A percentile compares a stretch with the other conserved stretches of the same genome.
phyloP scores from a whole-genome alignment of 306 rosid species.

The Betula pendula region DNA sequence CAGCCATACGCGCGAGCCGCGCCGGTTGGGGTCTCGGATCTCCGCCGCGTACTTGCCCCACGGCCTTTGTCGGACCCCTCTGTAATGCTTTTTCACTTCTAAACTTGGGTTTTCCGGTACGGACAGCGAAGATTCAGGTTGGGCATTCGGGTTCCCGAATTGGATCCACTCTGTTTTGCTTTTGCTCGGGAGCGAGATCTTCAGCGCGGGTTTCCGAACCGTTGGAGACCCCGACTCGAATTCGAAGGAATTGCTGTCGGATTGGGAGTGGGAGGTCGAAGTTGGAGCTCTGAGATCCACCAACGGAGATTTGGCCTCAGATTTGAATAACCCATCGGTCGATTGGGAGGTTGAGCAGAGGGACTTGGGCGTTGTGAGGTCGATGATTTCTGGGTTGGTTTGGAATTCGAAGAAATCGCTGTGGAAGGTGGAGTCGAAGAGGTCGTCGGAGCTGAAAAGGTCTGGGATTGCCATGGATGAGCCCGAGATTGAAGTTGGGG shows the following conservation, averaged over 20 bases:
- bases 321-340: no score
- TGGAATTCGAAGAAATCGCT: conserved; percentile 39
- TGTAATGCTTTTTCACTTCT: conserved; percentile 41
- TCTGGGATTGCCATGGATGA: conserved; percentile 36
- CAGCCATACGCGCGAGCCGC: conserved; percentile 83
- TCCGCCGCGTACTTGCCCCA: conserved; percentile 94
- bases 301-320: conserved; percentile 18
- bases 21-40: conserved; percentile 77
- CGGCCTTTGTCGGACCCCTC: conserved; percentile 79
- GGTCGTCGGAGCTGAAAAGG: conserved; percentile 21
- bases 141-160: conserved; percentile 35
- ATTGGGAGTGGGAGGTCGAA: neutral
- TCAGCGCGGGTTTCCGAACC: conserved; percentile 53
- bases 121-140: neutral
- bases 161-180: conserved; percentile 65
- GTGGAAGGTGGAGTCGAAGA: conserved; percentile 26
- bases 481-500: conserved; percentile 33
- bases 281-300: neutral
- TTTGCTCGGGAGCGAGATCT: conserved; percentile 57
- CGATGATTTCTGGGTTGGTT: conserved; percentile 40
- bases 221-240: conserved; percentile 20
- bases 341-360: no score
- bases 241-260: conserved; percentile 5
- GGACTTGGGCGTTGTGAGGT: conserved; percentile 42
- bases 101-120: neutral